Evolutionary conservation across 495 filamentous ascomycete genomes (phyloP).

Genomic region (Daldinia caldariorum): DNA sequence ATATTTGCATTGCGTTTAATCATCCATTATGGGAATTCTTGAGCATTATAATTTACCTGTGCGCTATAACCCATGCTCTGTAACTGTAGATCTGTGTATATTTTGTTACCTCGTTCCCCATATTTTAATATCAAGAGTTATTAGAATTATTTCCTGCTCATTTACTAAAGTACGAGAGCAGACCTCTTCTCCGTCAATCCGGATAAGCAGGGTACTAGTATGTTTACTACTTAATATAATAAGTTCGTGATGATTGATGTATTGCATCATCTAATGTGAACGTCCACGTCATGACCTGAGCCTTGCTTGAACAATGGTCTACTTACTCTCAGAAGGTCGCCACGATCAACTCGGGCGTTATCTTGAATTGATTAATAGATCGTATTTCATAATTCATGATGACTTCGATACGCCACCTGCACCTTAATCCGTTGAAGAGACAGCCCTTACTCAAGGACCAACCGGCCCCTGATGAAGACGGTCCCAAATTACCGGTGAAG

Average conservation of each 20-base stretch:
- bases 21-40: neutral
- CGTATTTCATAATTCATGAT: constrained; percentile 23
- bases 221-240: neutral
- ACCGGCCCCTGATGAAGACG: constrained; percentile 29
- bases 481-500: constrained; percentile 19
- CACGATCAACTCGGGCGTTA: neutral
- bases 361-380: neutral
- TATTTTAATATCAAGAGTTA: neutral
- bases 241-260: constrained; percentile 8
- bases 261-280: constrained; percentile 38
- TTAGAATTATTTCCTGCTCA: neutral
- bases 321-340: neutral
- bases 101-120: neutral
- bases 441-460: constrained; percentile 42
- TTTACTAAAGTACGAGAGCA: neutral
- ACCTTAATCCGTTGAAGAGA: constrained; percentile 43
- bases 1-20: neutral
- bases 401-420: constrained; percentile 40
- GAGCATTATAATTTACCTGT: neutral
- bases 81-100: too few relatives aligned
- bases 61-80: too few relatives aligned
- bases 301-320: neutral
- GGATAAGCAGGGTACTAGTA: neutral
- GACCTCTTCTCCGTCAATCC: neutral
- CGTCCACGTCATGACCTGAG: constrained; percentile 37